Conservation (phyloP, 2,329 filamentous ascomycete species). For the Aureobasidium sp. region DNA sequence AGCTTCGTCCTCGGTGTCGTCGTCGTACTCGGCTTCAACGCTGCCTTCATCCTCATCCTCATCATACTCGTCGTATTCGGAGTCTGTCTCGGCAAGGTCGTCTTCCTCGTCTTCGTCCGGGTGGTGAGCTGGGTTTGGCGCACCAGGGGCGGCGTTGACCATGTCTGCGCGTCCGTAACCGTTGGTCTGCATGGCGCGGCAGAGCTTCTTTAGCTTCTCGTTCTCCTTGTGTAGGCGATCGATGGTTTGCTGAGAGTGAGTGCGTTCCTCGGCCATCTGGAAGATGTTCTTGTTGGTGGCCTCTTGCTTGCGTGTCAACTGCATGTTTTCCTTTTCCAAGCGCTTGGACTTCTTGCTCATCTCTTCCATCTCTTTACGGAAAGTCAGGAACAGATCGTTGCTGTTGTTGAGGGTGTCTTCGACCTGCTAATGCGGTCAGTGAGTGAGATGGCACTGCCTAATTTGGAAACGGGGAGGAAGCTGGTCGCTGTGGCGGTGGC, state of each 20-base stretch:
- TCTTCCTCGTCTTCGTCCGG: constrained; percentile 31
- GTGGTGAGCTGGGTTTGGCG: constrained; percentile 19
- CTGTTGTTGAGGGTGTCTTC: constrained; percentile 98
- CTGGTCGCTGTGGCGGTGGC: background rate
- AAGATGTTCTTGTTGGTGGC: constrained; percentile 91
- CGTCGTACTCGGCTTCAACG: constrained; percentile 60
- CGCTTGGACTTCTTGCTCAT: constrained; percentile 99
- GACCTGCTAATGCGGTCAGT: constrained; percentile 60
- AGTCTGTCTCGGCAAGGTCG: constrained; percentile 46
- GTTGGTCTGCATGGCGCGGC: constrained; percentile 93
- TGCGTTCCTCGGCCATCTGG: constrained; percentile 92
- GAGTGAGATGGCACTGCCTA: constrained; percentile 21
- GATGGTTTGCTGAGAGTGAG: constrained; percentile 64
- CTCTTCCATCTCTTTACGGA: constrained; percentile 98
- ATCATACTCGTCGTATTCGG: constrained; percentile 52
- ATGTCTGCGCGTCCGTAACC: constrained; percentile 55
- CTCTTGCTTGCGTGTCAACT: constrained; percentile 85
- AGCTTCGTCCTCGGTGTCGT: constrained; percentile 51
- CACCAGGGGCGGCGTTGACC: constrained; percentile 18
- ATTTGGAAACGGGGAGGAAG: background rate
- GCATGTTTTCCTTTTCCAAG: constrained; percentile 92
- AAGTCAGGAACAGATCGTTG: constrained; percentile 94
- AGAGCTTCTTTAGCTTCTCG: constrained; percentile 86
- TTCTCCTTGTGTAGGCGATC: constrained; percentile 79
- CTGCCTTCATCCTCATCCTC: constrained; percentile 56